phyloP scores from a whole-genome alignment of 352 stramenopile species.

The Globisporangium sylvaticum region DNA sequence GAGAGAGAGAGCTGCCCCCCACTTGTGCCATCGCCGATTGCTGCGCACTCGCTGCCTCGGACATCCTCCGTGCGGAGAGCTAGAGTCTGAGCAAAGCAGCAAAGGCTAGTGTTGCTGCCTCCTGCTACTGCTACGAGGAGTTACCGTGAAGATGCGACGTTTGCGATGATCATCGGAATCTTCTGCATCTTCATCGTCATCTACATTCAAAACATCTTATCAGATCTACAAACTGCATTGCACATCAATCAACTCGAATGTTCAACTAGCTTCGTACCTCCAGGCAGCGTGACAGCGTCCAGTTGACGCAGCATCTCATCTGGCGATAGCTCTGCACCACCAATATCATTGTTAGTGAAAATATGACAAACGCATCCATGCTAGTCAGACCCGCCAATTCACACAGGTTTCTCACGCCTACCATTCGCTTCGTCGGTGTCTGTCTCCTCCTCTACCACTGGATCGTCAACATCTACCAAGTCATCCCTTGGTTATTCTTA shows the following conservation, averaged over 20 bases:
- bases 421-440: background rate
- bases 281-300: conserved; percentile 17
- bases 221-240: background rate
- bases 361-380: background rate
- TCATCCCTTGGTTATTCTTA: too few relatives aligned
- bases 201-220: background rate
- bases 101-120: background rate
- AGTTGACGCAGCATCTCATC: conserved; percentile 38
- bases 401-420: background rate
- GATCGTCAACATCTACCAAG: background rate
- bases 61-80: background rate
- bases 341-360: background rate
- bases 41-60: background rate
- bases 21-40: conserved; percentile 2
- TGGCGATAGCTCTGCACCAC: conserved; percentile 14
- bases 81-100: background rate
- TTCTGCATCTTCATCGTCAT: conserved; percentile 7
- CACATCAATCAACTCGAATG: background rate
- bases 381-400: background rate
- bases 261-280: background rate
- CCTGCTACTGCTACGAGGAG: background rate
- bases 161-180: background rate
- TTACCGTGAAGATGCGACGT: background rate
- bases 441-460: background rate
- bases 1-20: background rate